Percentiles rank a stretch among this genome's conserved stretches.
These are phyloP conservation scores for Gillenia trifoliata DNA, from an alignment of 306 rosid species.

Conservation along the genomic window DNA sequence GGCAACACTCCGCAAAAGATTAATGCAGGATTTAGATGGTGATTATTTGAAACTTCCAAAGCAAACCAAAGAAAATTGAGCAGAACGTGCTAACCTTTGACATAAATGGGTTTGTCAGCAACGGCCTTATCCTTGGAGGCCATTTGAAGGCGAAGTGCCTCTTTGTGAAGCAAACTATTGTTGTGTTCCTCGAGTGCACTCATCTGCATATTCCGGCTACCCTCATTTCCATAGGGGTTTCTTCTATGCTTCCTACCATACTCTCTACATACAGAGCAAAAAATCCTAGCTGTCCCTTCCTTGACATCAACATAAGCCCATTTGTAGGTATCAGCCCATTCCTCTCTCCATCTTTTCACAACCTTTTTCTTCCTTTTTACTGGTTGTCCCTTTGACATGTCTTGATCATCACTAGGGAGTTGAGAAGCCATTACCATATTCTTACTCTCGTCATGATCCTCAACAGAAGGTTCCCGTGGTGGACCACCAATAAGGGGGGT, in stretches of 20 bases:
- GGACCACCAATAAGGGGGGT: conserved; percentile 66
- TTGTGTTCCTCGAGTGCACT: conserved; percentile 98
- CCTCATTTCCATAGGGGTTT: conserved; percentile 97
- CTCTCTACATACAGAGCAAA: conserved; percentile 96
- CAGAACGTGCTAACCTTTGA: conserved; percentile 61
- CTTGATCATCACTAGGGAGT: conserved; percentile 72
- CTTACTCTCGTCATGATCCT: conserved; percentile 75
- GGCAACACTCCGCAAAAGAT: not conserved
- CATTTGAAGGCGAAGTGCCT: conserved; percentile 95
- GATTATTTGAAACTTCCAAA: not conserved
- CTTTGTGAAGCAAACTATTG: conserved; percentile 97
- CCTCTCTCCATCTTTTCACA: conserved; percentile 99
- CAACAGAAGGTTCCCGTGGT: conserved; percentile 69
- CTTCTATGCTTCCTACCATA: conserved; percentile 95
- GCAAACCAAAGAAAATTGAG: conserved; percentile 3
- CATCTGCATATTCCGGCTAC: conserved; percentile 99
- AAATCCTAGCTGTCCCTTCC: conserved; percentile 95
- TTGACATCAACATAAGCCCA: conserved; percentile 97
- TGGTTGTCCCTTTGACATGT: conserved; percentile 62
- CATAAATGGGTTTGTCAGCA: conserved; percentile 83
- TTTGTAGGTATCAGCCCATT: conserved; percentile 99
- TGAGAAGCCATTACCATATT: conserved; percentile 81
- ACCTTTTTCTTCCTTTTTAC: conserved; percentile 89
- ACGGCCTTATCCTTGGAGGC: conserved; percentile 91
- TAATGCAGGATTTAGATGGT: not conserved